Evolutionary conservation across 2,329 filamentous ascomycete genomes (phyloP).

Genomic region (Aspergillus awamori): DNA sequence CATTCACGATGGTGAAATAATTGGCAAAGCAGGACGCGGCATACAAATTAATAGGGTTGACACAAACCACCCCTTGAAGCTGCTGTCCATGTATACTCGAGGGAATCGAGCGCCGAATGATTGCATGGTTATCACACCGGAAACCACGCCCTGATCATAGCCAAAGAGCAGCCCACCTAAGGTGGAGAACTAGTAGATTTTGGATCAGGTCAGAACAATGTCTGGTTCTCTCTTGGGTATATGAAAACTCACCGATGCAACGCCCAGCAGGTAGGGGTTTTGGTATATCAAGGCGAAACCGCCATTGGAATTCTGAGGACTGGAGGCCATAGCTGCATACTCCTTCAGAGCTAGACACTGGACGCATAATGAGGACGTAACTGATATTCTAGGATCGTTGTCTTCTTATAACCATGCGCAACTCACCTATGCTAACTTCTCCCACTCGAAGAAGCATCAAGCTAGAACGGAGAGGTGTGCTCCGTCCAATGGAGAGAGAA

Average conservation of each 20-base stretch:
- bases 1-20: neutral
- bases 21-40: conserved; percentile 6
- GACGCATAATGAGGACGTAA: neutral
- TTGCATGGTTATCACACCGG: conserved; percentile 52
- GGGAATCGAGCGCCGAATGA: conserved; percentile 47
- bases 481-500: conserved; percentile 4
- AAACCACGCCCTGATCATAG: conserved; percentile 56
- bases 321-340: conserved; percentile 22
- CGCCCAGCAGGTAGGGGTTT: conserved; percentile 51
- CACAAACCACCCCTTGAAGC: conserved; percentile 58
- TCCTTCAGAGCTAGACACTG: neutral
- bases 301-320: conserved; percentile 19
- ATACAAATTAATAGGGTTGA: conserved; percentile 51
- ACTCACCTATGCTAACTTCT: neutral
- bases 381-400: neutral
- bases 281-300: conserved; percentile 35
- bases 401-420: neutral
- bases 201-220: neutral
- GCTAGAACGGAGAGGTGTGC: conserved; percentile 10
- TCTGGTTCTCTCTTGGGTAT: neutral
- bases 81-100: conserved; percentile 46
- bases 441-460: neutral
- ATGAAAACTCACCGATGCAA: conserved; percentile 42
- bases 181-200: conserved; percentile 39
- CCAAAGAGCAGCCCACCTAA: conserved; percentile 52